Evolutionary conservation across 2,329 filamentous ascomycete species (phyloP), one percentile per base, ranked within the genome.

Genomic region (Trichophyton benhamiae): DNA sequence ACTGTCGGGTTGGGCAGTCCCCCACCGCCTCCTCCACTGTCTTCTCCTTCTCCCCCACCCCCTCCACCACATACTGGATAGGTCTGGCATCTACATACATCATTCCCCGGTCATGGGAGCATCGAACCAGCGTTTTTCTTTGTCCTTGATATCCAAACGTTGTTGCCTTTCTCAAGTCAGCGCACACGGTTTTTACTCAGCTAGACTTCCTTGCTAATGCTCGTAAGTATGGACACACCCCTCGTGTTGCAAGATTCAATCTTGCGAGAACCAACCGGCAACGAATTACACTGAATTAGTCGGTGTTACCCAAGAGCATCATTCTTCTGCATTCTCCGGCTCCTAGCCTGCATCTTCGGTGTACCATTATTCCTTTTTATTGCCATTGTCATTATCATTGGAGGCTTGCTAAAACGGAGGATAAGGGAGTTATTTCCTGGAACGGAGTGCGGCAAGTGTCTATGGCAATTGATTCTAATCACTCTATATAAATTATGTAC

Each of bases 1-100:
- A 69, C 69, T 7, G 67, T 67, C 9, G 65, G 70, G 11, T 64
- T 67, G 20, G 60, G 60, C 38, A 64, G 52, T 15, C 60, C 60
- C 11, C 60, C 63, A 3, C 65, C 65, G 46, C 63, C 65, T 20
- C 61, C 61, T 22, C 63, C 65, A 11, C 48, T 42, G 33, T 8
- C 62, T 41, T 65, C 66, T 60, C 61, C 67, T 38, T 67, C 66
- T 9, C 63, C 67, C 20, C 58, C 63, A 3, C 58, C 63, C 25
- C 60, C 58, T 36, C 52, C 52, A 7, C 52, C 52, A 38, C 22
- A 25, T 52, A 15, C 22, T 25, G 25, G 22, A 52, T 27, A 52
- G 25, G 3, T 2, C 20, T 13, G 6, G 3, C 22, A 52, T 25
- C 11, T 25, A 15, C 46, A 30, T 22, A 30, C 13, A 8, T 30